A percentile compares a stretch with the other conserved stretches of the same genome.
These are phyloP conservation scores for Fusarium albosuccineum DNA, from an alignment of 2,329 filamentous ascomycete genomes.

Conservation along the genomic window DNA sequence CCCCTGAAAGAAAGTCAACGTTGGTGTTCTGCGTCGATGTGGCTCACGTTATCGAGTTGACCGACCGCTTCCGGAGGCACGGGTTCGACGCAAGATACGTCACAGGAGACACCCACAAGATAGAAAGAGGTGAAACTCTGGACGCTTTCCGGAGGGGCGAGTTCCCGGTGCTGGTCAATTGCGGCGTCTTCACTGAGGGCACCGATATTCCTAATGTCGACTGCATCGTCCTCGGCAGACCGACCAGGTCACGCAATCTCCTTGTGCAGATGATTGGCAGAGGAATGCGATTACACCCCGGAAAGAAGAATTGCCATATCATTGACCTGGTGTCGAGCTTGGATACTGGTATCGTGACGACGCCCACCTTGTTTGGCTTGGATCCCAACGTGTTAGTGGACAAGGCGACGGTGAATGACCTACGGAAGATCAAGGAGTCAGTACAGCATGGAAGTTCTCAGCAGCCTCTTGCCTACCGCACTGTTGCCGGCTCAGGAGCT, in stretches of 20 bases:
- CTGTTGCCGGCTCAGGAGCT: slow-evolving; percentile 27
- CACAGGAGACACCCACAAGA: slow-evolving; percentile 81
- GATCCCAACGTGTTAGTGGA: slow-evolving; percentile 84
- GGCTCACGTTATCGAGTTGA: slow-evolving; percentile 81
- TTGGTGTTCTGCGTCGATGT: slow-evolving; percentile 96
- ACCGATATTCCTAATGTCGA: slow-evolving; percentile 99
- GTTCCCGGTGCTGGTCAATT: slow-evolving; percentile 92
- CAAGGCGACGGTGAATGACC: slow-evolving; percentile 71
- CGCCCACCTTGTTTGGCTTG: slow-evolving; percentile 92
- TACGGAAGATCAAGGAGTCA: slow-evolving; percentile 67
- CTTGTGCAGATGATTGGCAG: slow-evolving; percentile 98
- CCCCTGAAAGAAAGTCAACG: slow-evolving; percentile 80
- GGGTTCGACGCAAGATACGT: slow-evolving; percentile 88
- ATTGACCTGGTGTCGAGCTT: slow-evolving; percentile 96
- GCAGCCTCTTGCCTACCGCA: slow-evolving; percentile 25
- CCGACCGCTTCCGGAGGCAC: slow-evolving; percentile 78
- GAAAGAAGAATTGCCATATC: slow-evolving; percentile 90
- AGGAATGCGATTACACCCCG: slow-evolving; percentile 85
- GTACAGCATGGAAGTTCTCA: slow-evolving; percentile 51
- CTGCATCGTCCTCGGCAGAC: slow-evolving; percentile 87
- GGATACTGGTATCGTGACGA: slow-evolving; percentile 86
- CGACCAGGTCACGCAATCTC: slow-evolving; percentile 92
- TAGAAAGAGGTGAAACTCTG: slow-evolving; percentile 77
- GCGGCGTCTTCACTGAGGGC: slow-evolving; percentile 95
- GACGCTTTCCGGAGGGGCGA: slow-evolving; percentile 81